These are phyloP conservation scores for Prosopis cineraria DNA, from an alignment of 306 rosid genomes.

Conservation along the genomic window DNA sequence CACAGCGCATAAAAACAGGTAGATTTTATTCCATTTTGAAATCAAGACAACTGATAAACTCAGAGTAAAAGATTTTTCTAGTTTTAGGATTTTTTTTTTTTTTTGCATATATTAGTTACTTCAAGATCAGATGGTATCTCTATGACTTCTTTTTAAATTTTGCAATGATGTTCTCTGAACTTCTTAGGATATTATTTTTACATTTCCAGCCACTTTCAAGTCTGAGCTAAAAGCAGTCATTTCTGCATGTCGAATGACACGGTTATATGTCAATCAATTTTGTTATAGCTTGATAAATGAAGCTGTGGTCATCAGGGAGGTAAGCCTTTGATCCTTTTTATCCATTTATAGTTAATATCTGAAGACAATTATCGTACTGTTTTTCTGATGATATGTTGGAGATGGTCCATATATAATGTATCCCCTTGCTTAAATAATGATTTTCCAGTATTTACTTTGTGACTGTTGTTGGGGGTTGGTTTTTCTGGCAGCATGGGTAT, in stretches of 20 bases:
- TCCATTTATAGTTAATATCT: slow-evolving; percentile 17
- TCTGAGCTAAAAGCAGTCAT: slow-evolving; percentile 80
- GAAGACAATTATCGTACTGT: slow-evolving; percentile 9
- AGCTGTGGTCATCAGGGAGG: slow-evolving; percentile 61
- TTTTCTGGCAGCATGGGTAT: slow-evolving; percentile 78
- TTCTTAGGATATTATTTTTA: slow-evolving; percentile 26
- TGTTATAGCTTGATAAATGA: slow-evolving; percentile 51
- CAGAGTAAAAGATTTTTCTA: neutral
- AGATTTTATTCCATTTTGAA: neutral
- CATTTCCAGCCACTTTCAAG: slow-evolving; percentile 64
- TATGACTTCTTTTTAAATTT: neutral
- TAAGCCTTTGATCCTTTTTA: slow-evolving; percentile 45
- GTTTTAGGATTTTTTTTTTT: neutral
- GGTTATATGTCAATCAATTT: slow-evolving; percentile 60
- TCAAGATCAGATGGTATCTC: slow-evolving; percentile 17
- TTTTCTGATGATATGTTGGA: slow-evolving; percentile 7
- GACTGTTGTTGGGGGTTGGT: slow-evolving; percentile 17
- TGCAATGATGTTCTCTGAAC: slow-evolving; percentile 17
- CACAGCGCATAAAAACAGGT: neutral
- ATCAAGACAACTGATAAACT: neutral
- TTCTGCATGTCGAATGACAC: slow-evolving; percentile 71
- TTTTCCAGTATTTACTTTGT: slow-evolving; percentile 9
- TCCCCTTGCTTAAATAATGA: slow-evolving; percentile 1
- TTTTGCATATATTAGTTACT: neutral
- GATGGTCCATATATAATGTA: neutral